A percentile compares a stretch with the other conserved stretches of the same genome.
Evolutionary conservation across 176 grass and related monocot genomes (phyloP).

Genomic region (Eragrostis nindensis): DNA sequence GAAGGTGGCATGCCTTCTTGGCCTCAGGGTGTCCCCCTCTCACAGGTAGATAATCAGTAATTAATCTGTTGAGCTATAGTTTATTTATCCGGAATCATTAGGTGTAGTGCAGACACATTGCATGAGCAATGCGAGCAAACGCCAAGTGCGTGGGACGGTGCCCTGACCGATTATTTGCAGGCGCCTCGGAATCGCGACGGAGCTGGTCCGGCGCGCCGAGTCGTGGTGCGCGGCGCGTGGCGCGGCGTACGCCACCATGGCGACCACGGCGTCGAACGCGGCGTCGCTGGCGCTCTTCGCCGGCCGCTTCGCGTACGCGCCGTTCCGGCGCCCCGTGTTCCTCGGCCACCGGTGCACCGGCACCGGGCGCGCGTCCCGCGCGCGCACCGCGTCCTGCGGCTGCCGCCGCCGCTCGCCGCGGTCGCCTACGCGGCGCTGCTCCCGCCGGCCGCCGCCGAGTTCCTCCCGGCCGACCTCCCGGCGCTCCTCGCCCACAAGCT

Average conservation of each 20-base stretch:
- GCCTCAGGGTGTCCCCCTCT: slow-evolving; percentile 70
- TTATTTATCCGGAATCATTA: neutral
- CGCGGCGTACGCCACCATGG: slow-evolving; percentile 69
- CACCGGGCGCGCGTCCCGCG: slow-evolving; percentile 46
- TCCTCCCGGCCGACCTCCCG: slow-evolving; percentile 69
- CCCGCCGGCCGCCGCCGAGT: slow-evolving; percentile 45
- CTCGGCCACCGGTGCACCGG: slow-evolving; percentile 71
- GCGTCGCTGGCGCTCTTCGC: slow-evolving; percentile 78
- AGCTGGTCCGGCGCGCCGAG: slow-evolving; percentile 60
- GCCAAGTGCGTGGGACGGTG: neutral
- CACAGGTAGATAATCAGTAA: slow-evolving; percentile 65
- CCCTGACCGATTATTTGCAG: slow-evolving; percentile 37
- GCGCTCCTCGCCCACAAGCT: slow-evolving; percentile 70
- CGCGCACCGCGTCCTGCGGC: slow-evolving; percentile 51
- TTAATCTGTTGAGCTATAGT: too few relatives aligned
- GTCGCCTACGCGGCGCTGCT: slow-evolving; percentile 56
- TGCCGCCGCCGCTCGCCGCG: slow-evolving; percentile 51
- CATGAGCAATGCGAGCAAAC: slow-evolving; percentile 20
- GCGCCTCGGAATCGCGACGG: slow-evolving; percentile 65
- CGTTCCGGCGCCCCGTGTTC: slow-evolving; percentile 67
- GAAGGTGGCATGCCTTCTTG: slow-evolving; percentile 74
- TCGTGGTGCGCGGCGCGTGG: slow-evolving; percentile 55
- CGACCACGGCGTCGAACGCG: slow-evolving; percentile 65
- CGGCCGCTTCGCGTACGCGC: slow-evolving; percentile 61
- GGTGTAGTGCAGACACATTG: slow-evolving; percentile 8